A percentile compares a stretch with the other conserved stretches of the same genome.
These are phyloP conservation scores for Aspergillaceae sp. DNA, from an alignment of 2,329 filamentous ascomycete species.

Conservation along the genomic window DNA sequence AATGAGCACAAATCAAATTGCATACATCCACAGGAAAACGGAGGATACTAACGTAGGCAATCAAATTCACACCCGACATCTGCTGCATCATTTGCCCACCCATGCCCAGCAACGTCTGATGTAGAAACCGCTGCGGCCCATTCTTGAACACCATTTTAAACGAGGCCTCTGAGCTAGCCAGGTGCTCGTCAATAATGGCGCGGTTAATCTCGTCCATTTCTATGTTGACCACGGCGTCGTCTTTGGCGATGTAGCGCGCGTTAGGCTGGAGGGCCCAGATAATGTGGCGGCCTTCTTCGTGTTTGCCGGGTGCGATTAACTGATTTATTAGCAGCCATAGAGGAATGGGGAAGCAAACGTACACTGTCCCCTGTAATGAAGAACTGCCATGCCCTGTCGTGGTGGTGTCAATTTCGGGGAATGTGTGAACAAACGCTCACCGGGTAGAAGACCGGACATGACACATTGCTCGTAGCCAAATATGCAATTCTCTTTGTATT, in stretches of 20 bases:
- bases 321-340: no score
- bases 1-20: not conserved
- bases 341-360: conserved; percentile 7
- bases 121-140: conserved; percentile 16
- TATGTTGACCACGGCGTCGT: conserved; percentile 18
- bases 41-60: conserved; percentile 16
- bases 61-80: conserved; percentile 22
- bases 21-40: no score
- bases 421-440: conserved; percentile 19
- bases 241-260: conserved; percentile 12
- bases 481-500: conserved; percentile 1
- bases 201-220: conserved; percentile 15
- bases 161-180: conserved; percentile 14
- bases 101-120: conserved; percentile 20
- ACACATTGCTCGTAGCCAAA: conserved; percentile 34
- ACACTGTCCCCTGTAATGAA: conserved; percentile 39
- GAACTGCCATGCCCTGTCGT: conserved; percentile 29
- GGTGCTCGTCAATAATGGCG: conserved; percentile 16
- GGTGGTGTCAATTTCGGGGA: conserved; percentile 26
- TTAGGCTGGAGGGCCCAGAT: conserved; percentile 27
- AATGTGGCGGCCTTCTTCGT: conserved; percentile 28
- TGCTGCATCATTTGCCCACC: conserved; percentile 28
- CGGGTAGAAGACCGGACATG: conserved; percentile 27
- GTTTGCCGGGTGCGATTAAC: conserved; percentile 25
- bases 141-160: conserved; percentile 18